phyloP scores from a whole-genome alignment of 2,329 filamentous ascomycete genomes.

The Aureobasidium melanogenum region DNA sequence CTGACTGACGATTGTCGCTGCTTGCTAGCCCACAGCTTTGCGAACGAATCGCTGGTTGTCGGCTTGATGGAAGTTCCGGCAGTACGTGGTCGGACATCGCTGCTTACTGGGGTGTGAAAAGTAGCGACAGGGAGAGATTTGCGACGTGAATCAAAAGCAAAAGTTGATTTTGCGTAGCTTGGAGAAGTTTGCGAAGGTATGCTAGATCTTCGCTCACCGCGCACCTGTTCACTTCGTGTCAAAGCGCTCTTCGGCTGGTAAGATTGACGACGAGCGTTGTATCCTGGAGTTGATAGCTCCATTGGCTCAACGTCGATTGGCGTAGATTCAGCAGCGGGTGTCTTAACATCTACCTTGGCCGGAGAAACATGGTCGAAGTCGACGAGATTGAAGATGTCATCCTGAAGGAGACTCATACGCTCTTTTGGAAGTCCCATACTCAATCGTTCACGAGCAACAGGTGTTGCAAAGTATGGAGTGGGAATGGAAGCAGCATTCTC shows the following conservation, averaged over 20 bases:
- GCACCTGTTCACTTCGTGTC: background rate
- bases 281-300: background rate
- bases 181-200: slow-evolving; percentile 14
- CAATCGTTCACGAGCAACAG: background rate
- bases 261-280: background rate
- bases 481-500: slow-evolving; percentile 6
- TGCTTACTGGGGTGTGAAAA: slow-evolving; percentile 15
- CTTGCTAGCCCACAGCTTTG: slow-evolving; percentile 15
- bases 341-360: background rate
- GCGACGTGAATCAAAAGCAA: slow-evolving; percentile 24
- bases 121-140: slow-evolving; percentile 23
- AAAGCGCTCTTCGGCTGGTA: background rate
- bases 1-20: slow-evolving; percentile 12
- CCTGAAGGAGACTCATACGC: slow-evolving; percentile 7
- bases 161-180: slow-evolving; percentile 24
- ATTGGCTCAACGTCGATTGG: background rate
- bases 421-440: slow-evolving; percentile 6
- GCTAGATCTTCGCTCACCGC: background rate
- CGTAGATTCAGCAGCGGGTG: background rate
- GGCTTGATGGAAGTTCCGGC: slow-evolving; percentile 23
- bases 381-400: slow-evolving; percentile 5
- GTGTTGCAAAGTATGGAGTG: slow-evolving; percentile 2
- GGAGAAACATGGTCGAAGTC: slow-evolving; percentile 5
- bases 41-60: slow-evolving; percentile 17
- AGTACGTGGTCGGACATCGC: slow-evolving; percentile 19